phyloP scores from a whole-genome alignment of 768 basidiomycete genomes.

The Mycena epipterygia region DNA sequence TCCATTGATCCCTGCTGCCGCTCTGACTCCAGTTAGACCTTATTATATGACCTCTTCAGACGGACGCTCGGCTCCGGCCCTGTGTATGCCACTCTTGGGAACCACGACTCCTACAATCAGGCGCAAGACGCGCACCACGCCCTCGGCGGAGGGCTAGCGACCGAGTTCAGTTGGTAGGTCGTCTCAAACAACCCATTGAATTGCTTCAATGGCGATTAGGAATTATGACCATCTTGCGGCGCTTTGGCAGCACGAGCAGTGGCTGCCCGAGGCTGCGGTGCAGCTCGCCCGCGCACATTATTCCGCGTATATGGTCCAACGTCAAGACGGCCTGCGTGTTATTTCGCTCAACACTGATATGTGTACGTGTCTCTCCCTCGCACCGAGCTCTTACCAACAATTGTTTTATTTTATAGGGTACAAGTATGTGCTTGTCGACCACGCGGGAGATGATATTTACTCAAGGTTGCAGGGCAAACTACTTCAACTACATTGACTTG shows the following conservation, averaged over 20 bases:
- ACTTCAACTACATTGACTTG: conserved; percentile 84
- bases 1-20: neutral
- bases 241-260: conserved; percentile 79
- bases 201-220: conserved; percentile 40
- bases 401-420: conserved; percentile 14
- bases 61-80: conserved; percentile 59
- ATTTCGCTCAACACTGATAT: conserved; percentile 85
- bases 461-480: conserved; percentile 65
- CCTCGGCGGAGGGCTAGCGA: conserved; percentile 64
- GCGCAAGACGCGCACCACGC: conserved; percentile 74
- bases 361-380: conserved; percentile 49
- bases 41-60: conserved; percentile 78
- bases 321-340: conserved; percentile 74
- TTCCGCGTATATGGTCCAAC: conserved; percentile 78
- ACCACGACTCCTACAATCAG: conserved; percentile 82
- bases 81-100: conserved; percentile 82
- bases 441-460: neutral
- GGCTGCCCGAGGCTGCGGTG: conserved; percentile 73
- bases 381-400: neutral
- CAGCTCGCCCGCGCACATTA: conserved; percentile 76
- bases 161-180: conserved; percentile 70
- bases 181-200: neutral
- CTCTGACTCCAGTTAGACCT: conserved; percentile 53
- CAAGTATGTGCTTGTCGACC: conserved; percentile 9
- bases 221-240: conserved; percentile 82